Conservation (phyloP, 2,329 filamentous ascomycete species). For the Ilyonectria robusta region DNA sequence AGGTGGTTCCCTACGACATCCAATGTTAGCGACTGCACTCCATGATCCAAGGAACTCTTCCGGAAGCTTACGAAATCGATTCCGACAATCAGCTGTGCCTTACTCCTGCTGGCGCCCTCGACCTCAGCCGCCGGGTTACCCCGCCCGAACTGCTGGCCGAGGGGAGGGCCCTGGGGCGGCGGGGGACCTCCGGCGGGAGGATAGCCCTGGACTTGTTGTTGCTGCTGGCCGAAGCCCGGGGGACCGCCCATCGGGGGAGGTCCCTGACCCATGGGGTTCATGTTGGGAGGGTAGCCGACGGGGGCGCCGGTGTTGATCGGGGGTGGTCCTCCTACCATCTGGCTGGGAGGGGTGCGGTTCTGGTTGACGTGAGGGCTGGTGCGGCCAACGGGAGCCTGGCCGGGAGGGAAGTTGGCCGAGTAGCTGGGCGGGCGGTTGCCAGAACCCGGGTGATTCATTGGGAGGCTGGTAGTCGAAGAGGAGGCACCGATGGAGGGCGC, state of each 20-base stretch:
- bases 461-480: constrained; percentile 63
- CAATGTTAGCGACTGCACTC: constrained; percentile 32
- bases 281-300: constrained; percentile 72
- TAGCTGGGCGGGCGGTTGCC: constrained; percentile 76
- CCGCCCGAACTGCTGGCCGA: constrained; percentile 60
- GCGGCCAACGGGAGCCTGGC: constrained; percentile 66
- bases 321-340: constrained; percentile 75
- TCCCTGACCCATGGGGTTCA: constrained; percentile 59
- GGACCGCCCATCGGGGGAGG: constrained; percentile 57
- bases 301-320: constrained; percentile 77
- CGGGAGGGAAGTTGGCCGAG: constrained; percentile 67
- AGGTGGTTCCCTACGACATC: constrained; percentile 85
- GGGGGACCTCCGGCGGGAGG: constrained; percentile 59
- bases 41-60: not conserved
- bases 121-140: constrained; percentile 76
- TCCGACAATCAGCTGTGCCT: constrained; percentile 97
- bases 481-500: constrained; percentile 55
- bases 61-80: constrained; percentile 89
- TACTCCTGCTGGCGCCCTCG: constrained; percentile 89
- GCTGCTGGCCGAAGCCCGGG: constrained; percentile 58
- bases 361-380: constrained; percentile 66
- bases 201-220: constrained; percentile 59
- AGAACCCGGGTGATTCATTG: constrained; percentile 75
- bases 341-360: constrained; percentile 69
- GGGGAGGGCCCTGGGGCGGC: constrained; percentile 53